Conservation (phyloP, 768 basidiomycete genomes). For the Hemileccinum impolitum region DNA sequence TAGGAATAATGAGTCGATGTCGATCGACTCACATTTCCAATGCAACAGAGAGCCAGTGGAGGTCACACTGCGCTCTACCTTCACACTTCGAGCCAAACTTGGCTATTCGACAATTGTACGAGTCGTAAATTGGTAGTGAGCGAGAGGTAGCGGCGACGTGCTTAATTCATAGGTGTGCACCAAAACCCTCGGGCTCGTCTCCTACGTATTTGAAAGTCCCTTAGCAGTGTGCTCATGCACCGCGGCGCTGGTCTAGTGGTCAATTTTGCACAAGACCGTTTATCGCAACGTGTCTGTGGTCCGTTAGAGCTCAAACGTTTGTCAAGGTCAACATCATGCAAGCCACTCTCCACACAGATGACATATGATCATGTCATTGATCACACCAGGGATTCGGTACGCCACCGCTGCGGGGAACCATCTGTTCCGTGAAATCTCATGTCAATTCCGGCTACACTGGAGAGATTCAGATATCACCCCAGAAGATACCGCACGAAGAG, state of each 20-base stretch:
- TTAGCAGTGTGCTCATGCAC: constrained; percentile 4
- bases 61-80: constrained; percentile 3
- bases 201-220: constrained; percentile 18
- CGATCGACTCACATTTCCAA: constrained; percentile 25
- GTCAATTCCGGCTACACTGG: constrained; percentile 10
- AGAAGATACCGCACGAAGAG: constrained; percentile 7
- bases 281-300: constrained; percentile 13
- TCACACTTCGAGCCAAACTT: constrained; percentile 8
- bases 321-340: constrained; percentile 2
- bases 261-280: constrained; percentile 15
- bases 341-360: constrained; percentile 4
- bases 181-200: constrained; percentile 18
- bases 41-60: constrained; percentile 7
- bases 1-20: constrained; percentile 1
- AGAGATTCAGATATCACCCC: constrained; percentile 7
- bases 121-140: background rate
- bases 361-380: constrained; percentile 12
- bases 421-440: constrained; percentile 10
- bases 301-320: constrained; percentile 1
- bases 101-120: constrained; percentile 1
- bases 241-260: constrained; percentile 4
- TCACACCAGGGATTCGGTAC: constrained; percentile 15
- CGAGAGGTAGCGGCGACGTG: background rate
- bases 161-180: constrained; percentile 7
- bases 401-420: constrained; percentile 14